phyloP scores from a whole-genome alignment of 306 rosid species.

The Pyrus communis region DNA sequence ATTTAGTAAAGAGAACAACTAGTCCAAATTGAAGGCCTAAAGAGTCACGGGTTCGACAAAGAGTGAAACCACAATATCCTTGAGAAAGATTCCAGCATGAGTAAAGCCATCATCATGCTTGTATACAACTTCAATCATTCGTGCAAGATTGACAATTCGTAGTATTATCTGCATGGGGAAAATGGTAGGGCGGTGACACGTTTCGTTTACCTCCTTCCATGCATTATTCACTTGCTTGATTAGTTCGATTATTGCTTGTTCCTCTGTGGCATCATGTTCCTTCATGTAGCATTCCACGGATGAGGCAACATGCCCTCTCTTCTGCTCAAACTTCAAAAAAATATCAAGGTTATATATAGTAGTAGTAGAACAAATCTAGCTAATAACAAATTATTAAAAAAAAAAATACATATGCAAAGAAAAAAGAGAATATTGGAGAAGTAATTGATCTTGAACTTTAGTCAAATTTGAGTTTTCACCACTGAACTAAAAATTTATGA shows the following conservation, averaged over 20 bases:
- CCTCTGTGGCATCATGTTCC: background rate
- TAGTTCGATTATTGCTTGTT: background rate
- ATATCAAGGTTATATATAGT: too few relatives aligned
- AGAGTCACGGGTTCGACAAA: background rate
- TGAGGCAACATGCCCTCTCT: background rate
- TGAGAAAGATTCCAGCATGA: background rate
- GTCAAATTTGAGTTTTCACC: too few relatives aligned
- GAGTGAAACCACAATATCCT: background rate
- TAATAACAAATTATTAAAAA: too few relatives aligned
- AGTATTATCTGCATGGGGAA: background rate
- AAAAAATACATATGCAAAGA: too few relatives aligned
- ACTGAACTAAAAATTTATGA: too few relatives aligned
- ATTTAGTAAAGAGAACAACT: too few relatives aligned
- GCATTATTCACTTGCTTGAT: background rate
- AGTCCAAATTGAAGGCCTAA: background rate
- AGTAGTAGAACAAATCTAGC: too few relatives aligned
- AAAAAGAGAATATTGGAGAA: too few relatives aligned
- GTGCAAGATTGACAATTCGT: slow-evolving; percentile 19
- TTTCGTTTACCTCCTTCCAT: slow-evolving; percentile 28
- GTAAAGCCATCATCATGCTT: slow-evolving; percentile 23
- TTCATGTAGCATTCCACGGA: background rate
- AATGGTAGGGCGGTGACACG: background rate
- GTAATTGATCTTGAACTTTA: too few relatives aligned
- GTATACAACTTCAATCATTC: slow-evolving; percentile 19
- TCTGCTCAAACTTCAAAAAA: background rate